These are phyloP conservation scores for Klebsormidium nitens DNA, from an alignment of 139 green algal genomes.

Conservation along the genomic window DNA sequence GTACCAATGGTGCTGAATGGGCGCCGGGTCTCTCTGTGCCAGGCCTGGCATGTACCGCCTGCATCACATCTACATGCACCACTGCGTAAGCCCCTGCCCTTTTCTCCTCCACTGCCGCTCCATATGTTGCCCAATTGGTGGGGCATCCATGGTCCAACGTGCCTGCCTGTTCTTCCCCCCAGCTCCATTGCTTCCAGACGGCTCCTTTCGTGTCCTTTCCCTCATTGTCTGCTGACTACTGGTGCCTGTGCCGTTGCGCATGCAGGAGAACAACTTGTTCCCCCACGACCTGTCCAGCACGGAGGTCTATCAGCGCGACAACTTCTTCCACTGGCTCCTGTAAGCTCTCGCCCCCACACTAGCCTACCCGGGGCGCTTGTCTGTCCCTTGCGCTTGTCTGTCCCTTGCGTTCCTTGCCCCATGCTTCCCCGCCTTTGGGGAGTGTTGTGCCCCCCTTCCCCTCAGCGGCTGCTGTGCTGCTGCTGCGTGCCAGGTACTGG, in stretches of 20 bases:
- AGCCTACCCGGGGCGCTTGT: too few species aligned
- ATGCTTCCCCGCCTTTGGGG: neutral
- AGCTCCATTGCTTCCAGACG: neutral
- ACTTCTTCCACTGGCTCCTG: slow-evolving; percentile 57
- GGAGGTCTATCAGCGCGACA: slow-evolving; percentile 71
- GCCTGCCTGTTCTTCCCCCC: slow-evolving; percentile 1
- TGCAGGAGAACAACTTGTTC: slow-evolving; percentile 62
- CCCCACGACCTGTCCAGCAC: slow-evolving; percentile 70
- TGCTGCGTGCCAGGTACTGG: slow-evolving; percentile 59
- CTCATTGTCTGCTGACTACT: slow-evolving; percentile 6
- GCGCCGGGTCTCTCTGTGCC: slow-evolving; percentile 43
- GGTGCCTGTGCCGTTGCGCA: too few species aligned
- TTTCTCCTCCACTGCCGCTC: too few species aligned
- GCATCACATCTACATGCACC: slow-evolving; percentile 86
- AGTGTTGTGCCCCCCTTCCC: too few species aligned
- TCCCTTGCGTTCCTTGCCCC: neutral
- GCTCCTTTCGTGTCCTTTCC: neutral
- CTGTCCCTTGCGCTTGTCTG: too few species aligned
- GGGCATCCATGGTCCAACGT: too few species aligned
- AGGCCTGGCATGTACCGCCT: slow-evolving; percentile 68
- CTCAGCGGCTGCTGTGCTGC: neutral
- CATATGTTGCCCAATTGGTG: too few species aligned
- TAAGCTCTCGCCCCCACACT: slow-evolving; percentile 30
- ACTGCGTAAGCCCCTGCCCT: slow-evolving; percentile 49
- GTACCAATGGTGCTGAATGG: neutral